Conservation (phyloP, 805 yeast genomes). For the Tetrapisispora pingtungensis region DNA sequence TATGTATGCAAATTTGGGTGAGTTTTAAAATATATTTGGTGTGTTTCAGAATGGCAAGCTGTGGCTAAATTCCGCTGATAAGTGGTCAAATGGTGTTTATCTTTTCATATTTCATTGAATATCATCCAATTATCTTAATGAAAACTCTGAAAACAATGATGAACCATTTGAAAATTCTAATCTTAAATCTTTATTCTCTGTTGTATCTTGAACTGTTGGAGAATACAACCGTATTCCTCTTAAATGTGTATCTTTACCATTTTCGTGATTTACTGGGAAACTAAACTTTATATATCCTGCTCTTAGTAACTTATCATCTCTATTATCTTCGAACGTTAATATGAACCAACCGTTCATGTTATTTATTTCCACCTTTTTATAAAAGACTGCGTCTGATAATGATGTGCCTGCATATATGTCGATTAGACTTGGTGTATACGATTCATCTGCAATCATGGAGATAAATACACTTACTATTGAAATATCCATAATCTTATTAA, state of each 20-base stretch:
- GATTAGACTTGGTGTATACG: conserved; percentile 65
- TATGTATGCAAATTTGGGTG: too few species aligned
- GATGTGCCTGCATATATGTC: conserved; percentile 27
- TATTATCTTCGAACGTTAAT: conserved; percentile 18
- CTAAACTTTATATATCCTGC: conserved; percentile 24
- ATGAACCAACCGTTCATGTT: conserved; percentile 28
- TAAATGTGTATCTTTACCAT: conserved; percentile 91
- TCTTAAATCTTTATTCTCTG: not conserved
- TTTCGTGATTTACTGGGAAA: conserved; percentile 61
- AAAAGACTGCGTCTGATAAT: conserved; percentile 20
- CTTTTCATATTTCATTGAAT: too few species aligned
- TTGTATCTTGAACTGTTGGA: not conserved
- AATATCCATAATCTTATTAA: conserved; percentile 64
- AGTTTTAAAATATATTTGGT: too few species aligned
- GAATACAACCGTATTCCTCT: conserved; percentile 47
- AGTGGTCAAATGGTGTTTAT: too few species aligned
- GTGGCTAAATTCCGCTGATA: too few species aligned
- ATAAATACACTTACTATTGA: conserved; percentile 62
- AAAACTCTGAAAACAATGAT: not conserved
- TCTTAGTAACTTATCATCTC: conserved; percentile 15
- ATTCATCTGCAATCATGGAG: conserved; percentile 68
- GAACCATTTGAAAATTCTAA: not conserved
- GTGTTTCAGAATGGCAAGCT: too few species aligned
- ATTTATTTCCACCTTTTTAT: conserved; percentile 19
- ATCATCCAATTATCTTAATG: conserved; percentile 1